Evolutionary conservation across 78 protist species (phyloP).

Genomic region (Creolimax fragrantissima): DNA sequence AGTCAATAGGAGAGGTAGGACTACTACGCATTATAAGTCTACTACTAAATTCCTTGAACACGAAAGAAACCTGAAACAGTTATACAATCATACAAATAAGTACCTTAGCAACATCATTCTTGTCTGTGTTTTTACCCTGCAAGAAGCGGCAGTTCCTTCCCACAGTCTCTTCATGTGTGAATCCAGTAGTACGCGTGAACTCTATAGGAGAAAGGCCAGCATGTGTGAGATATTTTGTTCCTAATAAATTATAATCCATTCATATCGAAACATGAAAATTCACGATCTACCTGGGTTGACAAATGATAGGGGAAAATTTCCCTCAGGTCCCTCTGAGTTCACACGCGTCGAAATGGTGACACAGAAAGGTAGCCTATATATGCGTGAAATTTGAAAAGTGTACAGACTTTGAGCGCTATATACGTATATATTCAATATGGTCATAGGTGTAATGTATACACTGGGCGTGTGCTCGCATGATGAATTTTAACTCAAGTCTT

Average conservation of each 20-base stretch:
- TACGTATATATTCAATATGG: too few relatives aligned
- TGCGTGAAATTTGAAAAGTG: too few relatives aligned
- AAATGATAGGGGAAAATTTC: background rate
- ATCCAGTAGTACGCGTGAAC: background rate
- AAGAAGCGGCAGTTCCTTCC: background rate
- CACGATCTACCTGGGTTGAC: background rate
- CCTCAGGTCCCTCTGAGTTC: background rate
- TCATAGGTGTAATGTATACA: too few relatives aligned
- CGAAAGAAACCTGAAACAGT: too few relatives aligned
- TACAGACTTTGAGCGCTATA: too few relatives aligned
- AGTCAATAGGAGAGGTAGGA: too few relatives aligned
- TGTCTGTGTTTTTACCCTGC: background rate
- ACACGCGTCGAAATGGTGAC: background rate
- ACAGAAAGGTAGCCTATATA: background rate
- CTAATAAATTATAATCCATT: background rate
- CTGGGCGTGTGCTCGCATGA: too few relatives aligned
- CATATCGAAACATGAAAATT: background rate
- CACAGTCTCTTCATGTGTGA: too few relatives aligned
- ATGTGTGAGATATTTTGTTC: background rate
- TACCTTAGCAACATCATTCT: background rate
- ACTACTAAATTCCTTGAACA: too few relatives aligned
- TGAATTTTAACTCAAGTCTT: too few relatives aligned
- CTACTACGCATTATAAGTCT: too few relatives aligned
- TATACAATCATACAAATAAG: background rate
- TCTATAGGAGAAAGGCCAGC: background rate